A percentile compares a stretch with the other conserved stretches of the same genome.
phyloP scores from a whole-genome alignment of 2,329 filamentous ascomycete species.

The Graphiopsis chlorocephala region DNA sequence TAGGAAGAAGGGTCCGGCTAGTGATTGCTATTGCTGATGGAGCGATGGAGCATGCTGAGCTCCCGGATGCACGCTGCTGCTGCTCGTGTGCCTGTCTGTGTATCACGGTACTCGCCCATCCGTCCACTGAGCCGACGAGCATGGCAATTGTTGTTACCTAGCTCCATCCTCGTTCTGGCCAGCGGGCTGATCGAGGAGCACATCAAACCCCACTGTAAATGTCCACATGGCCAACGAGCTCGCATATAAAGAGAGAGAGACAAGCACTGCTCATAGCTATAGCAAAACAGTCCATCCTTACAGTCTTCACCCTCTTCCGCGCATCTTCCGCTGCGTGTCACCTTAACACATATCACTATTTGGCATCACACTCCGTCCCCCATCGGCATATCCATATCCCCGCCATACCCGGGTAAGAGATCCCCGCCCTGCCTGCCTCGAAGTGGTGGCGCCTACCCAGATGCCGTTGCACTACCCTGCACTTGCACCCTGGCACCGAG shows the following conservation, averaged over 20 bases:
- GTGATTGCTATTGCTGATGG: neutral
- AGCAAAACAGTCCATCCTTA: neutral
- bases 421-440: slow-evolving; percentile 1
- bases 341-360: neutral
- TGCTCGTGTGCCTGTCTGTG: neutral
- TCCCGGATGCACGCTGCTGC: neutral
- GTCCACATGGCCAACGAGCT: neutral
- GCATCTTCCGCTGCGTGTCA: slow-evolving; percentile 6
- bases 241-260: neutral
- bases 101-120: neutral
- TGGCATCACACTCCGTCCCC: neutral
- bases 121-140: slow-evolving; percentile 1
- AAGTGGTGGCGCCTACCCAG: slow-evolving; percentile 3
- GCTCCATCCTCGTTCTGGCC: neutral
- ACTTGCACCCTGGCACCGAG: slow-evolving; percentile 1
- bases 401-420: slow-evolving; percentile 13
- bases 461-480: neutral
- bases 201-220: neutral
- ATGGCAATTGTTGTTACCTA: slow-evolving; percentile 7
- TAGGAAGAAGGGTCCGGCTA: neutral
- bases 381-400: neutral
- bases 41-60: neutral
- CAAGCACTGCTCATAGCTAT: neutral
- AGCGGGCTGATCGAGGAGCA: neutral
- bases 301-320: neutral